Base-by-base conservation (phyloP, 768 basidiomycete genomes). In the Rossbeevera mucosa region DNA sequence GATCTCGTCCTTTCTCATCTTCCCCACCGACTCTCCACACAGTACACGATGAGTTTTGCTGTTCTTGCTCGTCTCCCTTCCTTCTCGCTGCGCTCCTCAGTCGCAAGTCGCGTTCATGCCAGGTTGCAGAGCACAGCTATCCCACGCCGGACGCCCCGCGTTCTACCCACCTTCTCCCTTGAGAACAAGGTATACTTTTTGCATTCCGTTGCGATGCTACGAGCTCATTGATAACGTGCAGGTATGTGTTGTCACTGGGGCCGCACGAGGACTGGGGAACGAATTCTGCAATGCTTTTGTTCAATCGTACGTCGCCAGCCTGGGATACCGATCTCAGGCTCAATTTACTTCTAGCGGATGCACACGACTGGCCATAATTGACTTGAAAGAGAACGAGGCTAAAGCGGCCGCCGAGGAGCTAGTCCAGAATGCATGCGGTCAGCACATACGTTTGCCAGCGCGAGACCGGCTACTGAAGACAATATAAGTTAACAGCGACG, bases 201-300 rank as follows among this genome's bases (percentile, higher is more conserved):
- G 21, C 6, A n/a, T 25, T 36, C 5, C 13, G 25, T 31, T 45
- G 30, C 25, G 52, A 13, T 31, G 21, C 13, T 29, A 30, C 25
- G 20, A 51, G 28, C 14, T 41, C 28, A 18, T 46, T 48, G 30
- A 21, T 11, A 46, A 24, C 12, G 40, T 29, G 18, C 63, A 95
- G 85, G 92, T 93, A 49, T 91, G 91, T 72, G 74, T 94, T 60
- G 85, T 98, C 47, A 98, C 95, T 33, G 95, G 95, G 43, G 95
- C 86, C 49, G 95, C 94, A 12, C 79, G 89, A 62, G 95, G 95
- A 7, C 74, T 98, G 43, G 95, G 95, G 7, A 79, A 88, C 58
- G 86, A 92, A 68, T 92, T 97, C 66, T 94, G 92, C 66, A 80
- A 85, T 43, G 93, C 93, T 12, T 94, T 97, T 69, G 63, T 94